Conservation (phyloP, 371 early-diverging fungal species). For the Zopfochytrium polystomum region DNA sequence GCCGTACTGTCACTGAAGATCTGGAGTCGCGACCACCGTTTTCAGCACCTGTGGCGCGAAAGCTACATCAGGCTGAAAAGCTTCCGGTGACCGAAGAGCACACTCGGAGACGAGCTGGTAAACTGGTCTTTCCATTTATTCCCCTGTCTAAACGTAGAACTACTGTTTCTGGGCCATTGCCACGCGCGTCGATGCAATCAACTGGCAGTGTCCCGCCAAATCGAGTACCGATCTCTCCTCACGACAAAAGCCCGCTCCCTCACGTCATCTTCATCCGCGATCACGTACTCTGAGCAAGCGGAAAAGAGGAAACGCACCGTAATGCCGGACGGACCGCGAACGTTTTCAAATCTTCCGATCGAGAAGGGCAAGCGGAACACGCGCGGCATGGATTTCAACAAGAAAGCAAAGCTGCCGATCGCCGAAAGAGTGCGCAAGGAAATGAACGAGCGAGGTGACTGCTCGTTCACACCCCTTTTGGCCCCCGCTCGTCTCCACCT, state of each 20-base stretch:
- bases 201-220: neutral
- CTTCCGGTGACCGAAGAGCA: neutral
- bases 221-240: too few species aligned
- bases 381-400: neutral
- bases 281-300: neutral
- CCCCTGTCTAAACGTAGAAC: neutral
- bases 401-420: neutral
- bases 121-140: neutral
- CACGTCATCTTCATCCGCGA: too few species aligned
- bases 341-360: slow-evolving; percentile 24
- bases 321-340: slow-evolving; percentile 10
- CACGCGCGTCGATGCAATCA: neutral
- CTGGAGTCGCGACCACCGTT: neutral
- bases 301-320: neutral
- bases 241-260: too few species aligned
- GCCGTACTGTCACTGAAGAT: neutral
- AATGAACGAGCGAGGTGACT: neutral
- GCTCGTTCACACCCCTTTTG: too few species aligned
- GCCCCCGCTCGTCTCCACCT: too few species aligned
- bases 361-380: neutral
- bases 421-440: slow-evolving; percentile 6
- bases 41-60: neutral
- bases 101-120: neutral
- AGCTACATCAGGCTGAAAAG: neutral
- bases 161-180: neutral